Percentiles rank a stretch among this genome's conserved stretches.
Evolutionary conservation across 768 basidiomycete genomes (phyloP).

Genomic region (Leccinum fibrillosum): DNA sequence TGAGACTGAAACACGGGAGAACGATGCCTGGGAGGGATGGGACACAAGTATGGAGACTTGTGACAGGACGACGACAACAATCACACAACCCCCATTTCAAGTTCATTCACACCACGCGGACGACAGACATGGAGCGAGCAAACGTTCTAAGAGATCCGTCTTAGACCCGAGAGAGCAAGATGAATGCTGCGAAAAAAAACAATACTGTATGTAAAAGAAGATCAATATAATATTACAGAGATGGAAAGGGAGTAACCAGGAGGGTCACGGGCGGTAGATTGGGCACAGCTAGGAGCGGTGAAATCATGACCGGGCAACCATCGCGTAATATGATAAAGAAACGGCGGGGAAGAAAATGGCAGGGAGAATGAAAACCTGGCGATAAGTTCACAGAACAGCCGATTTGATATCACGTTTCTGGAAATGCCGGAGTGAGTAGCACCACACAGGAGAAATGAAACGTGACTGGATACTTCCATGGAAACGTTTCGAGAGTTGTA

Average conservation of each 20-base stretch:
- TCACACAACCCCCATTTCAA: neutral
- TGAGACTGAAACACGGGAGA: conserved; percentile 22
- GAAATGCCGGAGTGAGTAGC: conserved; percentile 23
- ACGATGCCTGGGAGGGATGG: conserved; percentile 17
- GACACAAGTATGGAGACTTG: conserved; percentile 11
- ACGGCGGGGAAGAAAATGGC: conserved; percentile 7
- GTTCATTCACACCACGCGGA: conserved; percentile 13
- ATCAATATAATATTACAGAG: conserved; percentile 12
- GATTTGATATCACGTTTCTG: conserved; percentile 33
- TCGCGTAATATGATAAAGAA: conserved; percentile 27
- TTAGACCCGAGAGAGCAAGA: conserved; percentile 28
- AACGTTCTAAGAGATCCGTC: conserved; percentile 24
- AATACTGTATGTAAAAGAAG: conserved; percentile 33
- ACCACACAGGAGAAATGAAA: conserved; percentile 19
- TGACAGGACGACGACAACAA: conserved; percentile 10
- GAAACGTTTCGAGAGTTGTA: conserved; percentile 14
- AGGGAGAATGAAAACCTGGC: conserved; percentile 25
- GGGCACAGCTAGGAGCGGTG: conserved; percentile 28
- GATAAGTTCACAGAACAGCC: conserved; percentile 29
- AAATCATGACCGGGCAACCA: conserved; percentile 26
- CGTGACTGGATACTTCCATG: conserved; percentile 20
- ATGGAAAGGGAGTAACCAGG: conserved; percentile 23
- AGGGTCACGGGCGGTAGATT: conserved; percentile 5
- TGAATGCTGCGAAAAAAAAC: conserved; percentile 15
- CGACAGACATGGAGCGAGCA: conserved; percentile 26